phyloP scores from a whole-genome alignment of 371 early-diverging fungal species.

The Actinomortierella ambigua region DNA sequence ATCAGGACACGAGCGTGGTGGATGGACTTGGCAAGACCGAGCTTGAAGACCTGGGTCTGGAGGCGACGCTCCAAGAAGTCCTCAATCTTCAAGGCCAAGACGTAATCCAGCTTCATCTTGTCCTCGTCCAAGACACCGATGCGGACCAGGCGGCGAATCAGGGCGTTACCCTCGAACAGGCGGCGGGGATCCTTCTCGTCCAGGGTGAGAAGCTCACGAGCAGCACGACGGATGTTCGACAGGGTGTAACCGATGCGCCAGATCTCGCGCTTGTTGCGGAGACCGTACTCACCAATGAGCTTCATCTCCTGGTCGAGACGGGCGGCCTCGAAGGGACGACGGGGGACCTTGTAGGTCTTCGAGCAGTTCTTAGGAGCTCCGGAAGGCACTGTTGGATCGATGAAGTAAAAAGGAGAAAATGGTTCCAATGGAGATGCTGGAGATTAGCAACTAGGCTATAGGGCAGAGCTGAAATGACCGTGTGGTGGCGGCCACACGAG shows the following conservation, averaged over 20 bases:
- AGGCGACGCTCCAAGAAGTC: constrained; percentile 99
- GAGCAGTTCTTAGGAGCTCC: constrained; percentile 66
- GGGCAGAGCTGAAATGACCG: too few relatives aligned
- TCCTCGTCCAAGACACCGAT: constrained; percentile 97
- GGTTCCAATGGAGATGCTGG: too few relatives aligned
- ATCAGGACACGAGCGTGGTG: constrained; percentile 99
- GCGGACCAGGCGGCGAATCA: constrained; percentile 98
- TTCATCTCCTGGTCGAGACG: constrained; percentile 99
- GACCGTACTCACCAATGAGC: constrained; percentile 98
- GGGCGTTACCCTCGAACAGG: constrained; percentile 99
- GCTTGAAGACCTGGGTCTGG: constrained; percentile 99
- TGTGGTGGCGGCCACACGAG: too few relatives aligned
- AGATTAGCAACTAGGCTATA: too few relatives aligned
- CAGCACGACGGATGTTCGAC: constrained; percentile 99
- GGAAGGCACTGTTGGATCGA: constrained; percentile 41
- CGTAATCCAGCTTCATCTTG: constrained; percentile 99
- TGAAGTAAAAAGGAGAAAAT: constrained; percentile 30
- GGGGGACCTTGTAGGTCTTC: constrained; percentile 98
- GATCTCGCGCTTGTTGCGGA: constrained; percentile 99
- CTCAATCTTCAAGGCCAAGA: constrained; percentile 97
- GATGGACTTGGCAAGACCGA: constrained; percentile 98
- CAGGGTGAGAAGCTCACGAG: constrained; percentile 98
- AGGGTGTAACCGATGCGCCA: constrained; percentile 97
- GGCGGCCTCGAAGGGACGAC: constrained; percentile 98
- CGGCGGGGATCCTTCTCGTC: constrained; percentile 98